phyloP scores from a whole-genome alignment of 495 filamentous ascomycete species.

The Aspergillus campestris region DNA sequence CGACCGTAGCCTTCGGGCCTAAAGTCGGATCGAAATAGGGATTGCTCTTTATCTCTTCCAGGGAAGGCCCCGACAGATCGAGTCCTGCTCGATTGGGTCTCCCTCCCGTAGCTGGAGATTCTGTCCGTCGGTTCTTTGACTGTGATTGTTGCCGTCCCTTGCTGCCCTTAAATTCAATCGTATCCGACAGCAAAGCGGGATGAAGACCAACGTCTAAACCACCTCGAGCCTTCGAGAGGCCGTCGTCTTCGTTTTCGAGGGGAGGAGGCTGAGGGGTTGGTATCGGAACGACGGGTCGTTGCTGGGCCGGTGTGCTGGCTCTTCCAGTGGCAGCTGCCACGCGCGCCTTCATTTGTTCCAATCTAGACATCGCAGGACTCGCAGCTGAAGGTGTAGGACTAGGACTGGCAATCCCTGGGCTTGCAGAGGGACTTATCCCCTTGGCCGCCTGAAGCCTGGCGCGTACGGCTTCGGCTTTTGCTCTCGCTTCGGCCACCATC shows the following conservation, averaged over 20 bases:
- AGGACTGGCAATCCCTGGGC: slow-evolving; percentile 25
- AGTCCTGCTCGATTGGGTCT: slow-evolving; percentile 49
- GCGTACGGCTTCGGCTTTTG: slow-evolving; percentile 51
- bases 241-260: slow-evolving; percentile 36
- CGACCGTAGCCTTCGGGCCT: slow-evolving; percentile 51
- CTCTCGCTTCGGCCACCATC: slow-evolving; percentile 55
- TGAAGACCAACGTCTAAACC: slow-evolving; percentile 87
- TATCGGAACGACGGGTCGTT: slow-evolving; percentile 28
- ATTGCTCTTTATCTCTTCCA: slow-evolving; percentile 63
- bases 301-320: slow-evolving; percentile 40
- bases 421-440: slow-evolving; percentile 22
- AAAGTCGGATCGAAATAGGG: slow-evolving; percentile 79
- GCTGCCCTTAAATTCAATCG: slow-evolving; percentile 51
- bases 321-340: slow-evolving; percentile 65
- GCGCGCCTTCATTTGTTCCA: slow-evolving; percentile 69
- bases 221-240: slow-evolving; percentile 49
- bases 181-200: slow-evolving; percentile 72
- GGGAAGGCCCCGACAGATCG: slow-evolving; percentile 59
- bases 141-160: slow-evolving; percentile 45
- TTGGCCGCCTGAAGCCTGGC: slow-evolving; percentile 44
- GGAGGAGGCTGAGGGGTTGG: slow-evolving; percentile 26
- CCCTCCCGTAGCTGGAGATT: slow-evolving; percentile 33
- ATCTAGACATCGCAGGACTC: slow-evolving; percentile 43
- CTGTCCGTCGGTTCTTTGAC: slow-evolving; percentile 51
- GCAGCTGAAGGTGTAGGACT: slow-evolving; percentile 35